phyloP scores from a whole-genome alignment of 2,329 filamentous ascomycete species.

The Juglanconis oblonga region DNA sequence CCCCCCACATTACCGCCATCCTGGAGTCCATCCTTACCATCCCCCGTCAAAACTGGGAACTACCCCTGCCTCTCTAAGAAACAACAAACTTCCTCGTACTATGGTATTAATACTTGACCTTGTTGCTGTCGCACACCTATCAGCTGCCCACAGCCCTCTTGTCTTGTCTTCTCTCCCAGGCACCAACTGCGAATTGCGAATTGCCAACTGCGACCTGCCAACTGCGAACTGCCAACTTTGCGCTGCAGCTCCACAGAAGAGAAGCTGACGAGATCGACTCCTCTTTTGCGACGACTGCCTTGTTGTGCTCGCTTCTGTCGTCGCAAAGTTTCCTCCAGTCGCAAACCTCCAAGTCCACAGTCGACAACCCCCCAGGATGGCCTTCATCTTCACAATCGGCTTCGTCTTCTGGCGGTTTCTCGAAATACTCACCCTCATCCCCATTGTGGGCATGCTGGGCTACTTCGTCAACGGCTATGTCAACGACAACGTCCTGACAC shows the following conservation, averaged over 20 bases:
- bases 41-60: slow-evolving; percentile 21
- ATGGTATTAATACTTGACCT: background rate
- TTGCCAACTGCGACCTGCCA: no score
- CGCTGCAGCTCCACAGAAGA: no score
- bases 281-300: background rate
- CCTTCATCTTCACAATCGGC: slow-evolving; percentile 54
- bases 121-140: no score
- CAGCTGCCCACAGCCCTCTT: background rate
- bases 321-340: background rate
- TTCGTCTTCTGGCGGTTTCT: slow-evolving; percentile 62
- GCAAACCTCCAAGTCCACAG: background rate
- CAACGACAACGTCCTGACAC: slow-evolving; percentile 54
- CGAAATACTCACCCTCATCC: slow-evolving; percentile 64
- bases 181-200: no score
- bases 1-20: background rate
- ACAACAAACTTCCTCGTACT: background rate
- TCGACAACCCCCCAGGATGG: slow-evolving; percentile 41
- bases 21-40: background rate
- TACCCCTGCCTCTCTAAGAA: slow-evolving; percentile 16
- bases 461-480: slow-evolving; percentile 64
- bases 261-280: background rate
- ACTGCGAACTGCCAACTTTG: no score
- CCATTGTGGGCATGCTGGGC: slow-evolving; percentile 63
- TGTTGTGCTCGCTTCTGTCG: no score
- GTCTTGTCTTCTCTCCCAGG: no score